phyloP scores from a whole-genome alignment of 2,329 filamentous ascomycete genomes.

The Tolypocladium tundrense region DNA sequence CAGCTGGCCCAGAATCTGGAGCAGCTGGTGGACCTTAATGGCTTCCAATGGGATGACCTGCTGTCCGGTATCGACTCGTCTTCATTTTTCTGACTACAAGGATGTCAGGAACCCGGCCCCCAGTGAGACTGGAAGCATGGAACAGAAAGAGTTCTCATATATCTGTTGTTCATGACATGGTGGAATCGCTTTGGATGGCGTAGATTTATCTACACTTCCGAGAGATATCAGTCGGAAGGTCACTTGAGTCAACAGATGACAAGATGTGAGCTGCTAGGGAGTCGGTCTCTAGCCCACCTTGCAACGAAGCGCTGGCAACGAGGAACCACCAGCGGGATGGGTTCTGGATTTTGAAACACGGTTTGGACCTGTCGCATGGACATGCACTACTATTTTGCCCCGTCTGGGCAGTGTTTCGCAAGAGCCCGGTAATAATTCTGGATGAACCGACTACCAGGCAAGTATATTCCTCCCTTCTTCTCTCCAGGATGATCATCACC shows the following conservation, averaged over 20 bases:
- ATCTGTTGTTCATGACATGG: background rate
- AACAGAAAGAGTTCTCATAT: background rate
- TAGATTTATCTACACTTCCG: background rate
- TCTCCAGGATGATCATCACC: no score
- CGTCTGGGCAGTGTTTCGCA: no score
- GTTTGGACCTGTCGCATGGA: no score
- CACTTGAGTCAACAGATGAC: background rate
- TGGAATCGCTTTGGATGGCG: background rate
- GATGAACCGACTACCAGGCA: no score
- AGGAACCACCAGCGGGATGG: no score
- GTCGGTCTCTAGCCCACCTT: no score
- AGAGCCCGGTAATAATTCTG: no score
- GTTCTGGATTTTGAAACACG: no score
- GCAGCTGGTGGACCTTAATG: background rate
- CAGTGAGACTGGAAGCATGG: background rate
- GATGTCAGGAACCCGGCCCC: background rate
- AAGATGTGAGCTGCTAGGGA: no score
- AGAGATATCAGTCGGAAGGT: fast-evolving
- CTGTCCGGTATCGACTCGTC: background rate
- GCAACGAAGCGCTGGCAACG: no score
- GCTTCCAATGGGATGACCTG: background rate
- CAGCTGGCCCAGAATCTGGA: background rate
- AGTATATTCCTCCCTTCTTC: no score
- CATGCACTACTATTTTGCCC: no score
- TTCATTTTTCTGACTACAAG: background rate